Evolutionary conservation across 2,329 filamentous ascomycete species (phyloP).

Genomic region (Cytospora schulzeri): DNA sequence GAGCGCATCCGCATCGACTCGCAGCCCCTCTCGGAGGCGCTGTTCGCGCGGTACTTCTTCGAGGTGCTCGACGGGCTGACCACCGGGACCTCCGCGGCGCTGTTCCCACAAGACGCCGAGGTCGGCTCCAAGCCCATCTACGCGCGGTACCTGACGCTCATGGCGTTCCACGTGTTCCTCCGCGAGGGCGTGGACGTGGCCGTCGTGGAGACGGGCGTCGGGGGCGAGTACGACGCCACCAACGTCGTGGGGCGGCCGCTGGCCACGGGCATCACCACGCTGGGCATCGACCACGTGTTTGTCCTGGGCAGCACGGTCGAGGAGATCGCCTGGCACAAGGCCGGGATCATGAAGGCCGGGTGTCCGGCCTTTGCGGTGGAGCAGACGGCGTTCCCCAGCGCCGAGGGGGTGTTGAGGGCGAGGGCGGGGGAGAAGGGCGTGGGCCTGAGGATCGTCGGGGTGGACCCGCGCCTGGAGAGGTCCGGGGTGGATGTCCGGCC

Average conservation of each 20-base stretch:
- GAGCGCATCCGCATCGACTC: slow-evolving; percentile 68
- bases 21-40: slow-evolving; percentile 55
- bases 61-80: slow-evolving; percentile 64
- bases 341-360: slow-evolving; percentile 67
- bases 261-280: slow-evolving; percentile 63
- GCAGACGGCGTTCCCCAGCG: slow-evolving; percentile 46
- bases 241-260: slow-evolving; percentile 63
- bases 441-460: slow-evolving; percentile 46
- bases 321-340: slow-evolving; percentile 74
- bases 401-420: slow-evolving; percentile 56
- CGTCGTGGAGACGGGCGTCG: slow-evolving; percentile 68
- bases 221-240: slow-evolving; percentile 69
- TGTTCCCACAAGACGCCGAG: slow-evolving; percentile 35
- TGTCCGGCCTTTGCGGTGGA: slow-evolving; percentile 59
- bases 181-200: slow-evolving; percentile 63
- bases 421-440: slow-evolving; percentile 58
- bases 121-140: slow-evolving; percentile 54
- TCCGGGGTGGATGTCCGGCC: slow-evolving; percentile 44
- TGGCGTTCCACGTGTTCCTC: slow-evolving; percentile 68
- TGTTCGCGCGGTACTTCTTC: slow-evolving; percentile 69
- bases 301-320: slow-evolving; percentile 64
- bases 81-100: slow-evolving; percentile 29
- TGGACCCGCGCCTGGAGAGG: slow-evolving; percentile 48
- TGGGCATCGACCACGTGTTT: slow-evolving; percentile 70
- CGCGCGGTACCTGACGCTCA: slow-evolving; percentile 60